Evolutionary conservation across 176 grass and related monocot species (phyloP).

Genomic region (Ensete glaucum): DNA sequence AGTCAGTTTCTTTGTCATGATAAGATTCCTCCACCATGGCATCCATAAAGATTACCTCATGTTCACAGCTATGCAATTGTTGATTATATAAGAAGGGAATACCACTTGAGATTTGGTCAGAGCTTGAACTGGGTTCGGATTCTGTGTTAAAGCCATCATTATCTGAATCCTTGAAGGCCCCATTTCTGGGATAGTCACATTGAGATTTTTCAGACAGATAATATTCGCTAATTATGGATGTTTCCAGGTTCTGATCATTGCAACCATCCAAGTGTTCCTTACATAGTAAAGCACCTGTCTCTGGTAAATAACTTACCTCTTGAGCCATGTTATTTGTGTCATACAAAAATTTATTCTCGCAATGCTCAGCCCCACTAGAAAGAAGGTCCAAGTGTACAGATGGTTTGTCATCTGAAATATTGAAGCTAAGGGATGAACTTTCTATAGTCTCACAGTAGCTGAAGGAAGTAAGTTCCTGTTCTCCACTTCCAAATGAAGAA

Average conservation of each 20-base stretch:
- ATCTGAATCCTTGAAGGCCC: constrained; percentile 19
- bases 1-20: constrained; percentile 25
- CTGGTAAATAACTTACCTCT: constrained; percentile 10
- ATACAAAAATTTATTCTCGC: constrained; percentile 17
- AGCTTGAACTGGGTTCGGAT: constrained; percentile 16
- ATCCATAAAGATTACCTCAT: constrained; percentile 16
- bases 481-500: constrained; percentile 21
- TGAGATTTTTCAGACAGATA: constrained; percentile 21
- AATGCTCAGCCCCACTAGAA: constrained; percentile 13
- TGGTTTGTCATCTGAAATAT: constrained; percentile 22
- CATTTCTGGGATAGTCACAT: constrained; percentile 17
- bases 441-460: constrained; percentile 23
- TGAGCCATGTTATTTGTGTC: constrained; percentile 17
- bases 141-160: constrained; percentile 3
- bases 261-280: constrained; percentile 16
- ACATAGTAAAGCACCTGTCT: constrained; percentile 10
- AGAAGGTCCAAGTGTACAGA: constrained; percentile 19
- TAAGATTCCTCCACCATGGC: constrained; percentile 10
- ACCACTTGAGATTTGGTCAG: constrained; percentile 23
- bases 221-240: constrained; percentile 21
- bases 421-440: constrained; percentile 18
- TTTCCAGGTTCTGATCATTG: constrained; percentile 17
- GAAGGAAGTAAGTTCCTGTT: constrained; percentile 20
- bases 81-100: constrained; percentile 22
- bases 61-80: constrained; percentile 19